phyloP scores from a whole-genome alignment of 306 rosid species.

The Medicago arabica region DNA sequence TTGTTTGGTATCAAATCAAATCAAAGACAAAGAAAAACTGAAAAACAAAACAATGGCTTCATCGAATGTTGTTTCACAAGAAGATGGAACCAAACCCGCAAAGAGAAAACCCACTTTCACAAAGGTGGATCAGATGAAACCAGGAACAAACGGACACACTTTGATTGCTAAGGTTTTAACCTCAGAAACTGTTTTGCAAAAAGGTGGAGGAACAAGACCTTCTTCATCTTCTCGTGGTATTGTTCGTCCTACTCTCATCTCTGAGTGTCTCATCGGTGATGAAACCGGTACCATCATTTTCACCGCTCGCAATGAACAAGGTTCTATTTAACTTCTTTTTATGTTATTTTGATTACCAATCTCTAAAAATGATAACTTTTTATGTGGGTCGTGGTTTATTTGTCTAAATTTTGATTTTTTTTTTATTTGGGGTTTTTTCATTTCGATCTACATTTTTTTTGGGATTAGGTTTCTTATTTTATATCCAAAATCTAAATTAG shows the following conservation, averaged over 20 bases:
- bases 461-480: neutral
- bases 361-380: neutral
- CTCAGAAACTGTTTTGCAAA: slow-evolving; percentile 69
- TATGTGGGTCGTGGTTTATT: neutral
- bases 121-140: slow-evolving; percentile 77
- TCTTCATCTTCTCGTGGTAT: slow-evolving; percentile 54
- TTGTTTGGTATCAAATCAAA: neutral
- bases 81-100: slow-evolving; percentile 40
- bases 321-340: slow-evolving; percentile 6
- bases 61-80: slow-evolving; percentile 27
- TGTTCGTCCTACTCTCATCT: slow-evolving; percentile 78
- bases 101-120: slow-evolving; percentile 80
- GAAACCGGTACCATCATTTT: slow-evolving; percentile 81
- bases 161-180: slow-evolving; percentile 67
- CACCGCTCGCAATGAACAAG: slow-evolving; percentile 91
- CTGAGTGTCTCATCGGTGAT: slow-evolving; percentile 86
- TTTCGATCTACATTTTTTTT: slow-evolving; percentile 2
- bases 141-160: slow-evolving; percentile 84
- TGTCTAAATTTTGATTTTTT: neutral
- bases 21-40: no score
- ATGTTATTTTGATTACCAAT: neutral
- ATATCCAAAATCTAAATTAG: neutral
- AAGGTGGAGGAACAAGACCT: slow-evolving; percentile 69
- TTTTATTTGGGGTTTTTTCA: neutral
- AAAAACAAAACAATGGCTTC: slow-evolving; percentile 44